Conservation (phyloP, 257 asterid species). For the Primulina huaijiensis region DNA sequence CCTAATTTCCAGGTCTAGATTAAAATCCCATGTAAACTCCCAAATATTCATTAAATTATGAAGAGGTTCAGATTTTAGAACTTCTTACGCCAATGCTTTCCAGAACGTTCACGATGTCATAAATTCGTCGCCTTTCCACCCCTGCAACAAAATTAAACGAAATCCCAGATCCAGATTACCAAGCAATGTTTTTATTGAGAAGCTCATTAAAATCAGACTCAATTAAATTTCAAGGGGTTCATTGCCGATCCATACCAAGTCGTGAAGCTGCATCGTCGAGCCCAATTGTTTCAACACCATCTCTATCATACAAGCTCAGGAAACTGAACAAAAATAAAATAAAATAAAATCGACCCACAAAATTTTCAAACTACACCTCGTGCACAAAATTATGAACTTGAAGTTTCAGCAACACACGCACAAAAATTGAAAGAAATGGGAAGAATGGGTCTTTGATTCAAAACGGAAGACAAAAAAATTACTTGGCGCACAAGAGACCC, state of each 20-base stretch:
- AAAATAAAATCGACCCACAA: not conserved
- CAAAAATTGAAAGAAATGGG: not conserved
- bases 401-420: not conserved
- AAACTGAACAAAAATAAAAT: conserved; percentile 52
- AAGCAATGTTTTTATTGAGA: not conserved
- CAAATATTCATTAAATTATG: not conserved
- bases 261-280: conserved; percentile 88
- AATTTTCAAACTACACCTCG: not conserved
- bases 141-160: conserved; percentile 34
- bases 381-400: not conserved
- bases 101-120: conserved; percentile 89
- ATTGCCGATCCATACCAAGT: conserved; percentile 43
- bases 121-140: conserved; percentile 97
- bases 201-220: not conserved
- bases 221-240: not conserved
- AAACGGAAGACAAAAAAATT: conserved; percentile 8
- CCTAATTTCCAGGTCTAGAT: conserved; percentile 20
- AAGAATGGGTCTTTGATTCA: not conserved
- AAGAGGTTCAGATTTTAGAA: conserved; percentile 4
- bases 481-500: conserved; percentile 93
- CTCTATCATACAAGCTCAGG: conserved; percentile 69
- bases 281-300: conserved; percentile 79
- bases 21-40: conserved; percentile 7
- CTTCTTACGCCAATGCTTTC: conserved; percentile 92
- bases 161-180: not conserved